Evolutionary conservation across 2,329 filamentous ascomycete species (phyloP).

Genomic region (Colletotrichum orchidophilum): DNA sequence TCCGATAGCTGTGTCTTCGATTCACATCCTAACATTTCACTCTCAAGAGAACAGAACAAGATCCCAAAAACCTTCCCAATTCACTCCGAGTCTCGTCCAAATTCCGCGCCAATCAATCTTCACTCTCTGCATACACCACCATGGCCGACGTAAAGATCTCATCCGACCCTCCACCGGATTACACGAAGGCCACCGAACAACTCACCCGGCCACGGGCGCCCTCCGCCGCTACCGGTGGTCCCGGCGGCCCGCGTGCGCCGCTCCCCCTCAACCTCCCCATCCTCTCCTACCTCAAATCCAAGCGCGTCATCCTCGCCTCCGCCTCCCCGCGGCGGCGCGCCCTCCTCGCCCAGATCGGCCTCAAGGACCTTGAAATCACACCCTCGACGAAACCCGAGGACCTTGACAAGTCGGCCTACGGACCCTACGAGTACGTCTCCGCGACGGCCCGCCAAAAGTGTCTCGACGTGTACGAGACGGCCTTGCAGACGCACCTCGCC

Average conservation of each 20-base stretch:
- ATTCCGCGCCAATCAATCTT: not conserved
- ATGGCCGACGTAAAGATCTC: slow-evolving; percentile 20
- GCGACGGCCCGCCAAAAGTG: slow-evolving; percentile 87
- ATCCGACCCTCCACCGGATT: slow-evolving; percentile 55
- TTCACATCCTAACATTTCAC: not conserved
- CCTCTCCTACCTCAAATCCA: slow-evolving; percentile 77
- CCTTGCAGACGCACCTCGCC: slow-evolving; percentile 52
- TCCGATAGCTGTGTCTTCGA: not conserved
- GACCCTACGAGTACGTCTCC: slow-evolving; percentile 90
- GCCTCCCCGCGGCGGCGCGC: slow-evolving; percentile 86
- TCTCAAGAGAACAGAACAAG: not conserved
- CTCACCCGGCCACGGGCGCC: slow-evolving; percentile 33
- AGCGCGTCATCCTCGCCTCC: slow-evolving; percentile 89
- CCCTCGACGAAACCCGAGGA: slow-evolving; percentile 88
- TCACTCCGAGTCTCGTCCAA: not conserved
- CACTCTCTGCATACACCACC: not conserved
- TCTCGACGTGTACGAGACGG: slow-evolving; percentile 71
- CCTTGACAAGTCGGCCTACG: slow-evolving; percentile 77
- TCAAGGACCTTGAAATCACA: slow-evolving; percentile 83
- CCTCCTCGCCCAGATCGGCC: slow-evolving; percentile 81
- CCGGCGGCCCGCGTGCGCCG: slow-evolving; percentile 57
- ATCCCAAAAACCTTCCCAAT: not conserved
- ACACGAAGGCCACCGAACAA: slow-evolving; percentile 54
- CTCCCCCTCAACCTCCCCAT: slow-evolving; percentile 83
- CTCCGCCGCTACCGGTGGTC: slow-evolving; percentile 36